A percentile compares a stretch with the other conserved stretches of the same genome.
Evolutionary conservation across 2,329 filamentous ascomycete genomes (phyloP).

Genomic region (Sporothrix dimorphospora): DNA sequence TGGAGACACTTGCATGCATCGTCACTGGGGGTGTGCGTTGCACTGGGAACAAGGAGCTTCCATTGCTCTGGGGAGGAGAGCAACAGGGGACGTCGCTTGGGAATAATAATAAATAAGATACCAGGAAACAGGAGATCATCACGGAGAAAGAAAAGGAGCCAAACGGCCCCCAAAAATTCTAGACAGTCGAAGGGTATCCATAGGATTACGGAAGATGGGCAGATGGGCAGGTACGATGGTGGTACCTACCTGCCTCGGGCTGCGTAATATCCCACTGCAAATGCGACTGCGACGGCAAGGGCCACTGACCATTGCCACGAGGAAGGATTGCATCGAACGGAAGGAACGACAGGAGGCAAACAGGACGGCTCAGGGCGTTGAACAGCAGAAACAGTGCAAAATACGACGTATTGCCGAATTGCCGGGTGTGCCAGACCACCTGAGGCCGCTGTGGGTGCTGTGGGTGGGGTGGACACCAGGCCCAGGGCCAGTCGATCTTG

Average conservation of each 20-base stretch:
- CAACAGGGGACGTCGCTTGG: not conserved
- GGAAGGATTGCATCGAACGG: not conserved
- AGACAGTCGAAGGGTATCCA: not conserved
- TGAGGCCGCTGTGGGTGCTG: too few species aligned
- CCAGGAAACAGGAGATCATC: not conserved
- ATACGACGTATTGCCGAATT: not conserved
- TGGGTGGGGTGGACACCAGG: not conserved
- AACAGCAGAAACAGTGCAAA: not conserved
- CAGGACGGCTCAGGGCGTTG: not conserved
- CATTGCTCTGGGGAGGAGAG: constrained; percentile 1
- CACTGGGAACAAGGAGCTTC: not conserved
- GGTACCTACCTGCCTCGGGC: not conserved
- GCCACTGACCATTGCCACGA: not conserved
- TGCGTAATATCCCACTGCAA: not conserved
- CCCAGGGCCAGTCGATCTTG: not conserved
- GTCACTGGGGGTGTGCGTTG: not conserved
- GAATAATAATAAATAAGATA: not conserved
- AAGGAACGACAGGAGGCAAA: constrained; percentile 5
- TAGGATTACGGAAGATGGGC: not conserved
- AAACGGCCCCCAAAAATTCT: not conserved
- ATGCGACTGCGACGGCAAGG: not conserved
- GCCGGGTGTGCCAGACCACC: not conserved
- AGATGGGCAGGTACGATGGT: not conserved
- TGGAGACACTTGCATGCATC: not conserved
- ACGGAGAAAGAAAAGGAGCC: not conserved